Conservation (phyloP, 345 rosid species). For the Raphanus raphanistrum region DNA sequence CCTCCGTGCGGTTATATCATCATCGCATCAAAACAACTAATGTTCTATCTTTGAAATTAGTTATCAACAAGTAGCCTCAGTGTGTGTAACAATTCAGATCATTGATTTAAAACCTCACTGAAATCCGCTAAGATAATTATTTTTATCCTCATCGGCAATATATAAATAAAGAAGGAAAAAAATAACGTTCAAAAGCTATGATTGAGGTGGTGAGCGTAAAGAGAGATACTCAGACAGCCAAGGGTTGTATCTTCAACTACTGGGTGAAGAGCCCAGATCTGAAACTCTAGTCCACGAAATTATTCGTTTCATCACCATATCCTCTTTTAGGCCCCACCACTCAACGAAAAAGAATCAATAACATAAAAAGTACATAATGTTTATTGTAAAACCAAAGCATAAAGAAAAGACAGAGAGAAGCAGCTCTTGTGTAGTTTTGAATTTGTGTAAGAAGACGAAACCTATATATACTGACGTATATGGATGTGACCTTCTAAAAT, state of each 20-base stretch:
- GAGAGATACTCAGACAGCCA: slow-evolving; percentile 96
- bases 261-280: slow-evolving; percentile 49
- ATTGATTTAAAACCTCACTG: slow-evolving; percentile 76
- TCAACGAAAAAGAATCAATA: neutral
- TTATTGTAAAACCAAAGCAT: neutral
- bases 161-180: neutral
- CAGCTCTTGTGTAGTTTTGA: neutral
- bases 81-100: slow-evolving; percentile 99
- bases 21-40: slow-evolving; percentile 46
- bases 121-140: slow-evolving; percentile 94
- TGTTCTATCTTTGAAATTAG: neutral
- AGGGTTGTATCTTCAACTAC: slow-evolving; percentile 93
- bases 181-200: neutral
- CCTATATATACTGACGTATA: slow-evolving; percentile 13
- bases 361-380: neutral
- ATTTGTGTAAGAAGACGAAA: neutral
- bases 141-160: slow-evolving; percentile 72
- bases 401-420: neutral
- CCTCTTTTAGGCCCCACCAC: neutral
- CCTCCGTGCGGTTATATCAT: slow-evolving; percentile 65
- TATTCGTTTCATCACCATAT: slow-evolving; percentile 60
- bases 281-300: slow-evolving; percentile 98
- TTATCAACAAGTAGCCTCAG: slow-evolving; percentile 59
- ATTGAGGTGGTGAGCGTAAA: neutral
- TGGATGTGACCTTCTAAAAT: neutral